Percentiles rank a stretch among this genome's conserved stretches.
These are phyloP conservation scores for Bremia lactucae DNA, from an alignment of 352 stramenopile genomes.

Conservation along the genomic window DNA sequence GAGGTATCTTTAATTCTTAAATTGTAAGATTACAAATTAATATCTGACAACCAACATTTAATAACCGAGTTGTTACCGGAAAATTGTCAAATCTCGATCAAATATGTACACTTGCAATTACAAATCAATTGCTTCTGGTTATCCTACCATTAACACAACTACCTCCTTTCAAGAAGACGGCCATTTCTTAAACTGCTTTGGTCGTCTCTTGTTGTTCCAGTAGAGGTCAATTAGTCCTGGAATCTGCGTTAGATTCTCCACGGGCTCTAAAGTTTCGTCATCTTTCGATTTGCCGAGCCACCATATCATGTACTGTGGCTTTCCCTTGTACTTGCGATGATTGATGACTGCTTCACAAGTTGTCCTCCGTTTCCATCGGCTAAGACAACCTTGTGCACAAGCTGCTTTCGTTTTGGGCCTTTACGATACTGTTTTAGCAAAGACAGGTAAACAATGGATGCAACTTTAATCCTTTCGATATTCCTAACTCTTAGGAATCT, in stretches of 20 bases:
- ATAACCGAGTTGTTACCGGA: too few species aligned
- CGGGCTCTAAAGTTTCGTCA: background rate
- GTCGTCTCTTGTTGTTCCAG: background rate
- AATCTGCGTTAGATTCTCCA: background rate
- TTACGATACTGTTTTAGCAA: background rate
- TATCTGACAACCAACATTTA: too few species aligned
- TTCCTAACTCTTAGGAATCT: background rate
- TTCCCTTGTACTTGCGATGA: background rate
- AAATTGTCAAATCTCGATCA: too few species aligned
- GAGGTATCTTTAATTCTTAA: too few species aligned
- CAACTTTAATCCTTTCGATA: conserved; percentile 1
- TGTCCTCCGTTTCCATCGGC: background rate
- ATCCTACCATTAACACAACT: too few species aligned
- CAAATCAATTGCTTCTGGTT: too few species aligned
- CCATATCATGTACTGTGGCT: background rate
- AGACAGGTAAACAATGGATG: background rate
- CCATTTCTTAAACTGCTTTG: background rate
- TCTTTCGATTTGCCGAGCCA: background rate
- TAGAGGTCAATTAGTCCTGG: background rate
- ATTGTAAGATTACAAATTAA: too few species aligned
- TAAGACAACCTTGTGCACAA: background rate
- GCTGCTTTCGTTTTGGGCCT: background rate
- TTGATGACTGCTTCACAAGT: background rate
- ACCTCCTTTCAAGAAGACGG: too few species aligned
- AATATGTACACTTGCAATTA: too few species aligned